Conservation (phyloP, 2,329 filamentous ascomycete species). For the Gyromitra esculenta region DNA sequence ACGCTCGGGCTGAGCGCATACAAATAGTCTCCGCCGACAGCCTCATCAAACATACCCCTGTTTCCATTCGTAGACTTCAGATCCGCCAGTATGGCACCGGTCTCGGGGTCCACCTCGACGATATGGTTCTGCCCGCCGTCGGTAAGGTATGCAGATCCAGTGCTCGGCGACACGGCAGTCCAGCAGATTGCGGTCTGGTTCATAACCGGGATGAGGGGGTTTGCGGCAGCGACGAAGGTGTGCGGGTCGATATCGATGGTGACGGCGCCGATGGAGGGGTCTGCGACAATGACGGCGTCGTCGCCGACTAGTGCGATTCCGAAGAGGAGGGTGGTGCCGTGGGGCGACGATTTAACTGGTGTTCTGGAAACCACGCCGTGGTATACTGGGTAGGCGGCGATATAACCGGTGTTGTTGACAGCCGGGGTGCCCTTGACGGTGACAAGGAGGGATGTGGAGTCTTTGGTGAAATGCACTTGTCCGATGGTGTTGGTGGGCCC, state of each 20-base stretch:
- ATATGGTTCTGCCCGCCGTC: slow-evolving; percentile 67
- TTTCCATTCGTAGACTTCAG: slow-evolving; percentile 65
- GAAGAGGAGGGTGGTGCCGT: slow-evolving; percentile 69
- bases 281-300: slow-evolving; percentile 66
- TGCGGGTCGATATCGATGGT: slow-evolving; percentile 63
- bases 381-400: slow-evolving; percentile 65
- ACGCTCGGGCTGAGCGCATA: slow-evolving; percentile 65
- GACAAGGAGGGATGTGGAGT: slow-evolving; percentile 66
- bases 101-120: slow-evolving; percentile 67
- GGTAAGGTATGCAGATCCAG: slow-evolving; percentile 68
- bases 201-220: slow-evolving; percentile 62
- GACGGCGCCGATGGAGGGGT: slow-evolving; percentile 68
- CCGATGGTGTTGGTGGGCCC: slow-evolving; percentile 70
- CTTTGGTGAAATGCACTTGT: slow-evolving; percentile 69
- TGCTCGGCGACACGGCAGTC: slow-evolving; percentile 65
- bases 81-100: slow-evolving; percentile 64
- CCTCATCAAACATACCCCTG: slow-evolving; percentile 68
- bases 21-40: slow-evolving; percentile 66
- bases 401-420: slow-evolving; percentile 68
- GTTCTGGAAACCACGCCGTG: slow-evolving; percentile 43
- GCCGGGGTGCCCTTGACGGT: slow-evolving; percentile 71
- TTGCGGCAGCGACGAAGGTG: slow-evolving; percentile 59
- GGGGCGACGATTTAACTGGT: slow-evolving; percentile 61
- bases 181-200: slow-evolving; percentile 70
- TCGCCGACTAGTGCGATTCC: slow-evolving; percentile 65